These are phyloP conservation scores for Quercus alba DNA, from an alignment of 306 rosid genomes.

Conservation along the genomic window DNA sequence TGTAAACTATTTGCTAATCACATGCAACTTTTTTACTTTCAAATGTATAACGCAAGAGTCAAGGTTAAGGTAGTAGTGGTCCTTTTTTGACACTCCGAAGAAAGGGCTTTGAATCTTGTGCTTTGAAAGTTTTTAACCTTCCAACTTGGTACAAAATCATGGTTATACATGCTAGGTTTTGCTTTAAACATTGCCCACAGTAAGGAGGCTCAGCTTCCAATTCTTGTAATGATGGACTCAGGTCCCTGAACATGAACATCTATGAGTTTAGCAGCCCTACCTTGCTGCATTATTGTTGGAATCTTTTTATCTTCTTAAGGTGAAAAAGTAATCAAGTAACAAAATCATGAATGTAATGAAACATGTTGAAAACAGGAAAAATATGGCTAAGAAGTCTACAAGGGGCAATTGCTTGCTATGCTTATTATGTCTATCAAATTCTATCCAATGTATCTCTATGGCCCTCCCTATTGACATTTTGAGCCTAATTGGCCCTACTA, in stretches of 20 bases:
- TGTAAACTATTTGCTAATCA: conserved; percentile 41
- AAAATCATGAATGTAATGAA: conserved; percentile 47
- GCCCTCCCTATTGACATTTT: not conserved
- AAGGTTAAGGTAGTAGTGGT: conserved; percentile 16
- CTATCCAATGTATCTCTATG: conserved; percentile 4
- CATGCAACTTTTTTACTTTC: conserved; percentile 44
- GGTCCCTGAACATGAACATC: conserved; percentile 19
- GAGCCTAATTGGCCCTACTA: conserved; percentile 18
- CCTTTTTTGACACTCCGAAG: conserved; percentile 26
- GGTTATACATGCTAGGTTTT: conserved; percentile 27
- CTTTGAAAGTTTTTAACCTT: conserved; percentile 20
- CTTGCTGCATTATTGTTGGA: conserved; percentile 49
- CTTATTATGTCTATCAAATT: conserved; percentile 7
- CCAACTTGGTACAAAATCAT: conserved; percentile 28
- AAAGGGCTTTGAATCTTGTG: conserved; percentile 38
- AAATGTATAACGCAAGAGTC: conserved; percentile 5
- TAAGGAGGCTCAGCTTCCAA: conserved; percentile 32
- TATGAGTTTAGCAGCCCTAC: conserved; percentile 46
- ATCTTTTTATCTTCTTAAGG: conserved; percentile 46
- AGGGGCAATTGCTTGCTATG: conserved; percentile 18
- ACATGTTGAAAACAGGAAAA: conserved; percentile 40
- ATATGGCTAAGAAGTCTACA: conserved; percentile 16
- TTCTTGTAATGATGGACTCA: conserved; percentile 51
- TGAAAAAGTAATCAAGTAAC: conserved; percentile 38
- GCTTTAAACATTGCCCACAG: conserved; percentile 24